These are phyloP conservation scores for Elongisporangium anandrum DNA, from an alignment of 352 stramenopile species.

Conservation along the genomic window DNA sequence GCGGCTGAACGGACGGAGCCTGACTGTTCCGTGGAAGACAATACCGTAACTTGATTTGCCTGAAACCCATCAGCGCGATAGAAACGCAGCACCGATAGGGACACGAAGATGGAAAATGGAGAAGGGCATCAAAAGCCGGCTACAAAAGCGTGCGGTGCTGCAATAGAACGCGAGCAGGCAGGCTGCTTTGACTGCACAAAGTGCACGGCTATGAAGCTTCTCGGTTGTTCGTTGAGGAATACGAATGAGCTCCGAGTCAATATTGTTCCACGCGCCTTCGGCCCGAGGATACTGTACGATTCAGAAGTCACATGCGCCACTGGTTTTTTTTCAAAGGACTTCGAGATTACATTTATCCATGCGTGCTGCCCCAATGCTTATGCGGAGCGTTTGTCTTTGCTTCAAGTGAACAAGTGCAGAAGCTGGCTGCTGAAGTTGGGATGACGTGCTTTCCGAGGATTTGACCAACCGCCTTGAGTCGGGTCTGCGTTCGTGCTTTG, in stretches of 20 bases:
- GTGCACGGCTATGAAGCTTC: neutral
- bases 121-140: neutral
- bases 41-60: too few species aligned
- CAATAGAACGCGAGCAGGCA: too few species aligned
- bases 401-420: neutral
- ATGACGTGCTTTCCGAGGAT: neutral
- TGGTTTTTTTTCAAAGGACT: neutral
- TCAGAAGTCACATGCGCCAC: neutral
- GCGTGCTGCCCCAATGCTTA: neutral
- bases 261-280: neutral
- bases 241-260: neutral
- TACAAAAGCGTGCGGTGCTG: neutral
- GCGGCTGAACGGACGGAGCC: neutral
- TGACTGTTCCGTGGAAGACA: too few species aligned
- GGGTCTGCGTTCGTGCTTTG: too few species aligned
- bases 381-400: neutral
- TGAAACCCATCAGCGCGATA: neutral
- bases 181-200: neutral
- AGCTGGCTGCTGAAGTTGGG: neutral
- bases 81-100: neutral
- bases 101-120: neutral
- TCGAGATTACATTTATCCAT: neutral
- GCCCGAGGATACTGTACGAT: too few species aligned
- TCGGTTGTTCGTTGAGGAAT: neutral
- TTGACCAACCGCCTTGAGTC: neutral